Evolutionary conservation across 176 grass and related monocot species (phyloP).

Genomic region (Elaeis guineensis): DNA sequence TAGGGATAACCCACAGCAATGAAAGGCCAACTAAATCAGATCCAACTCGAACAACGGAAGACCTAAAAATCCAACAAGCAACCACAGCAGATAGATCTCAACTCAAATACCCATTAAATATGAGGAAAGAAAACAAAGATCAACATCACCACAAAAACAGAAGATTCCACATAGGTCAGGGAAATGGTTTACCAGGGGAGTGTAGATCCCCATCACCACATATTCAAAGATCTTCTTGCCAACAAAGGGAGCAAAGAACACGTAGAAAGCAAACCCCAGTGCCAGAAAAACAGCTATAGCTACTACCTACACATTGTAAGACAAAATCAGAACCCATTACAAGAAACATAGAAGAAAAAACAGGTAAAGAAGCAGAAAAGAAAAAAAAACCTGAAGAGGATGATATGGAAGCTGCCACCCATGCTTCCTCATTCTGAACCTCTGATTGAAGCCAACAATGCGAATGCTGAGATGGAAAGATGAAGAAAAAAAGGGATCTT

Average conservation of each 20-base stretch:
- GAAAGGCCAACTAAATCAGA: no score
- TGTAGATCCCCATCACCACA: constrained; percentile 69
- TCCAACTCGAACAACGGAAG: no score
- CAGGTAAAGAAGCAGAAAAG: neutral
- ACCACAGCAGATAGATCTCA: no score
- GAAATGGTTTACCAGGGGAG: constrained; percentile 55
- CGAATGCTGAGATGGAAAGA: constrained; percentile 1
- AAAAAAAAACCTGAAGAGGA: constrained; percentile 60
- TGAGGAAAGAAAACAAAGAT: neutral
- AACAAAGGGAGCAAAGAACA: constrained; percentile 91
- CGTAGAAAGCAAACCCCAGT: constrained; percentile 91
- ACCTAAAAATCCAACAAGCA: no score
- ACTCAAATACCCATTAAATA: neutral
- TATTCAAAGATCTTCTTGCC: constrained; percentile 52
- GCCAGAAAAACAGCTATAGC: constrained; percentile 93
- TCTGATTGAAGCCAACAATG: neutral
- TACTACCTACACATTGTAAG: constrained; percentile 50
- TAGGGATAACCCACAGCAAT: no score
- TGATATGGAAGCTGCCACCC: constrained; percentile 98
- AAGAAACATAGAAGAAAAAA: constrained; percentile 9
- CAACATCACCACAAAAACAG: no score
- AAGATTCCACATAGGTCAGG: no score
- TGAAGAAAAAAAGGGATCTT: neutral
- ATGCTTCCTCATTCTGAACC: constrained; percentile 79
- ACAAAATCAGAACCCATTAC: neutral